A percentile compares a stretch with the other conserved stretches of the same genome.
phyloP scores from a whole-genome alignment of 2,329 filamentous ascomycete species.

The Fusarium coffeatum region DNA sequence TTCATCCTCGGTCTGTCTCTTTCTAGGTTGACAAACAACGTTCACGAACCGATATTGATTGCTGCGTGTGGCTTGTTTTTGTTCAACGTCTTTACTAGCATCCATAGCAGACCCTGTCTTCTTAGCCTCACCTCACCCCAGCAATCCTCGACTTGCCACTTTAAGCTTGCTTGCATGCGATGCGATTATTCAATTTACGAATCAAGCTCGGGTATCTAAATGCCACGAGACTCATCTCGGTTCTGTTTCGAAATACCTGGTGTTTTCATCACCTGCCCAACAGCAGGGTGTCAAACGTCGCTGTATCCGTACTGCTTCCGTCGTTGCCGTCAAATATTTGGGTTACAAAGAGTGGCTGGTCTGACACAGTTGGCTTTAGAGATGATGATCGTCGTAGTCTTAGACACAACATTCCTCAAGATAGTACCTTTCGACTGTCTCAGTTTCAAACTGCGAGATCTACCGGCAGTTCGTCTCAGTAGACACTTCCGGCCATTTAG shows the following conservation, averaged over 20 bases:
- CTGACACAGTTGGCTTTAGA: conserved; percentile 5
- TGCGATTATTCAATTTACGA: conserved; percentile 1
- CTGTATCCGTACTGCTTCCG: background rate
- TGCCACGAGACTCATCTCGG: conserved; percentile 30
- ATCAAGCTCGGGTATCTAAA: conserved; percentile 1
- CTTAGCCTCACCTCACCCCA: background rate
- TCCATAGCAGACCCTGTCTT: background rate
- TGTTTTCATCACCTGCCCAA: background rate
- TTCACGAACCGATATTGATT: background rate
- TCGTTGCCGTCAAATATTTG: background rate
- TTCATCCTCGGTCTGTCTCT: conserved; percentile 23
- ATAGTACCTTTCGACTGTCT: conserved; percentile 12
- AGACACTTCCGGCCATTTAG: background rate
- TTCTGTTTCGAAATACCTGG: conserved; percentile 28
- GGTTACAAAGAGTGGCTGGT: conserved; percentile 8
- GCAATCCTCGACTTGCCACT: background rate
- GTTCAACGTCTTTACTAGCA: conserved; percentile 2
- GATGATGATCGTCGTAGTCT: conserved; percentile 6
- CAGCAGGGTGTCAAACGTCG: background rate
- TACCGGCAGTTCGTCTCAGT: background rate
- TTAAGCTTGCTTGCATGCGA: background rate
- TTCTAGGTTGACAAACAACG: conserved; percentile 8
- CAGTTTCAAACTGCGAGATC: background rate
- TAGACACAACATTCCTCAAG: conserved; percentile 15
- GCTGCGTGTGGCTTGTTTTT: conserved; percentile 9